Base-by-base conservation (phyloP, 306 rosid species). In the Vigna angularis region DNA sequence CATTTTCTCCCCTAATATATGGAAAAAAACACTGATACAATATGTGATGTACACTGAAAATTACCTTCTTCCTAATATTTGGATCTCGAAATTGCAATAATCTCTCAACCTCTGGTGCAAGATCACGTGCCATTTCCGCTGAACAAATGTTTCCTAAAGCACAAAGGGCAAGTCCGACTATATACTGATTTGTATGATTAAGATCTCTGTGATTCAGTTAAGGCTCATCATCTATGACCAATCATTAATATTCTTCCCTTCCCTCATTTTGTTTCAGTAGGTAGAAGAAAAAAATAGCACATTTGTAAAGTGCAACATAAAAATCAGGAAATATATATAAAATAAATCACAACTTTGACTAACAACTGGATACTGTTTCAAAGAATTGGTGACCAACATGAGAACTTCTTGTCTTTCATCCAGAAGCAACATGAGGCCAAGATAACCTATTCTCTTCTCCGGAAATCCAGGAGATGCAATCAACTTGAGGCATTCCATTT, bases 351-450 rank as follows among this genome's bases (percentile, higher is more conserved):
- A 71, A 66, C 68, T 49, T 42, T 73, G 44, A 85, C 74, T 50
- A 67, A 73, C 65, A 86, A 67, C 53, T 16, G 99, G 99, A 95
- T 95, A 95, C 99, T 95, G 99, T 87, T 95, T 95, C 83, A 95
- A 85, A 6, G 98, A 91, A 86, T 95, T 95, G 38, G 99, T 95
- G 86, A 95, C 99, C 94, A 95, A 72, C 99, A 95, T 95, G 36
- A 95, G 87, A 85, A 95, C 99, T 81, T 95, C 99, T 90, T 95
- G 99, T 87, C 99, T 95, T 91, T 95, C 99, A 86, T 95, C 99
- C 51, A 95, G 99, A 84, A 95, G 98, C 85, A 95, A 91, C 99
- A 95, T 95, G 78, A 95, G 98, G 77, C 94, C 97, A 80, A 95
- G 99, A 83, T 95, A 95, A 55, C 99, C 99, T 80, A 95, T 93